phyloP scores from a whole-genome alignment of 176 grass and related monocot genomes.

The Guadua angustifolia region DNA sequence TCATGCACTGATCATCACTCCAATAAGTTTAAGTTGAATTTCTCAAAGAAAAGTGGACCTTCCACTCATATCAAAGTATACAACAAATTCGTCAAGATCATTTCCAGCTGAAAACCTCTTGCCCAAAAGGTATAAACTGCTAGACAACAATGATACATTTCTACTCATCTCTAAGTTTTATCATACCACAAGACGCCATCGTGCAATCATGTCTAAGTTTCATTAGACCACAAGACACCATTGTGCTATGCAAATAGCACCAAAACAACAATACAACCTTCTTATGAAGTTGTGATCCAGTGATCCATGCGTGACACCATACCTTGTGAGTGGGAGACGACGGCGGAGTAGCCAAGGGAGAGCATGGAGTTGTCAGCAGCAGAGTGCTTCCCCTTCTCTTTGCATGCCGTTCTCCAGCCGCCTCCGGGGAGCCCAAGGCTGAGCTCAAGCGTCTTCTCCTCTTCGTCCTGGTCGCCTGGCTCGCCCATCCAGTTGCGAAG shows the following conservation, averaged over 20 bases:
- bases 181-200: neutral
- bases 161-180: neutral
- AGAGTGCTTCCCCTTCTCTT: slow-evolving; percentile 29
- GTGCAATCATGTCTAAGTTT: neutral
- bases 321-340: slow-evolving; percentile 38
- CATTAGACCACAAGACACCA: neutral
- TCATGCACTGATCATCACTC: neutral
- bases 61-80: neutral
- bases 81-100: neutral
- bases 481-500: slow-evolving; percentile 47
- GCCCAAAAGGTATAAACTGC: neutral
- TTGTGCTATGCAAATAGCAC: neutral
- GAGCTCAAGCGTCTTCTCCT: slow-evolving; percentile 63
- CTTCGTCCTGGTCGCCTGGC: neutral
- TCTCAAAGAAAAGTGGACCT: neutral
- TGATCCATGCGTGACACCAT: neutral
- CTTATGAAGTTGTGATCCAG: neutral
- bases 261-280: neutral
- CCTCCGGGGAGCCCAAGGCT: slow-evolving; percentile 62
- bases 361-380: slow-evolving; percentile 43
- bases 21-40: neutral
- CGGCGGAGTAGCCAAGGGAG: slow-evolving; percentile 43
- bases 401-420: slow-evolving; percentile 4
- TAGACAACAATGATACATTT: neutral
- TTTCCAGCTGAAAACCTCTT: neutral